These are phyloP conservation scores for Aspergillus leporis DNA, from an alignment of 495 filamentous ascomycete species.

Conservation along the genomic window DNA sequence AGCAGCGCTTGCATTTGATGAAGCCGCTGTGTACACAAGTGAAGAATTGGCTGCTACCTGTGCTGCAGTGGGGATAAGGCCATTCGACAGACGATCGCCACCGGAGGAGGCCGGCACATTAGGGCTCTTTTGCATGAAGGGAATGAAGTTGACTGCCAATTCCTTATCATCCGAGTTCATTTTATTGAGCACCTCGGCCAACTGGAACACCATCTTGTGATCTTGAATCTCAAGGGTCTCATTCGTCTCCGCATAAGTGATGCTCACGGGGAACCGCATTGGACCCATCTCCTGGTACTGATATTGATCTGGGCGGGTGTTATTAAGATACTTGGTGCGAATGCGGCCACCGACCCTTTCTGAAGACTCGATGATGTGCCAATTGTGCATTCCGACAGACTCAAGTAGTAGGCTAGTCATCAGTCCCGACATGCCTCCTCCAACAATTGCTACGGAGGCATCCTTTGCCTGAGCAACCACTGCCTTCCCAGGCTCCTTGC, in stretches of 20 bases:
- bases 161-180: slow-evolving; percentile 53
- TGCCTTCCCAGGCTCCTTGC: slow-evolving; percentile 50
- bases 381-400: slow-evolving; percentile 55
- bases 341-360: slow-evolving; percentile 57
- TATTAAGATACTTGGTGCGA: slow-evolving; percentile 61
- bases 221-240: slow-evolving; percentile 57
- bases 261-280: slow-evolving; percentile 60
- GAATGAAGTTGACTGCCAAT: slow-evolving; percentile 64
- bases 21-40: slow-evolving; percentile 31
- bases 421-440: slow-evolving; percentile 68
- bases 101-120: slow-evolving; percentile 54
- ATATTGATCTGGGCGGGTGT: slow-evolving; percentile 57
- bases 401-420: slow-evolving; percentile 55
- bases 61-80: slow-evolving; percentile 40
- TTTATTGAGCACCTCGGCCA: slow-evolving; percentile 57
- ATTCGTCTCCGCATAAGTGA: slow-evolving; percentile 52
- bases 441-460: slow-evolving; percentile 57
- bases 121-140: slow-evolving; percentile 55
- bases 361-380: slow-evolving; percentile 55
- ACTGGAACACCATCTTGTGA: slow-evolving; percentile 64
- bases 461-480: slow-evolving; percentile 54
- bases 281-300: slow-evolving; percentile 78
- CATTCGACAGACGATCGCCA: slow-evolving; percentile 53
- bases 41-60: slow-evolving; percentile 33
- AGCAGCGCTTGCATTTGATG: slow-evolving; percentile 36